A percentile compares a stretch with the other conserved stretches of the same genome.
These are phyloP conservation scores for Tylopilus vinaceipallidus DNA, from an alignment of 768 basidiomycete genomes.

Conservation along the genomic window DNA sequence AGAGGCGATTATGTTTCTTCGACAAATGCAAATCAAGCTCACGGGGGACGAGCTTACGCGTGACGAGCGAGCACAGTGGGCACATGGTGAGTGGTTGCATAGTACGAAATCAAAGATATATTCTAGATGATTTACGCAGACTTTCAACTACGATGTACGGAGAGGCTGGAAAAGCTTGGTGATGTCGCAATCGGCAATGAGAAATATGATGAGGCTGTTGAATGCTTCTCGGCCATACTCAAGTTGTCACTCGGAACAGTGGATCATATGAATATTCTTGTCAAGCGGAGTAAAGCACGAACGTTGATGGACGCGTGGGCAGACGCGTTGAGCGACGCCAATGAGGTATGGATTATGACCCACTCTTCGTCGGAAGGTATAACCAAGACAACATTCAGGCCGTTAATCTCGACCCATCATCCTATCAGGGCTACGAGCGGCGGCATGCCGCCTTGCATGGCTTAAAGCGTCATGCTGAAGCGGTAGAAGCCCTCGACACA, in stretches of 20 bases:
- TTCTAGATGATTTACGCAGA: not conserved
- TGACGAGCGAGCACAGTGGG: not conserved
- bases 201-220: not conserved
- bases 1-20: no score
- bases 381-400: not conserved
- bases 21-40: no score
- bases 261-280: not conserved
- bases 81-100: not conserved
- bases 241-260: not conserved
- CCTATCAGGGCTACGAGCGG: not conserved
- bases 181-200: not conserved
- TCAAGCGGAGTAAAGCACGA: slow-evolving; percentile 1
- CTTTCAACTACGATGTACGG: not conserved
- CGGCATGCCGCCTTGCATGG: slow-evolving; percentile 3
- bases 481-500: not conserved
- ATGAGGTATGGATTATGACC: not conserved
- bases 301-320: not conserved
- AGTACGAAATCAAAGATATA: not conserved
- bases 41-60: no score
- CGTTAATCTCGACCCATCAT: slow-evolving; percentile 4
- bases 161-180: not conserved
- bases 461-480: not conserved
- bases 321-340: not conserved
- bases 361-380: not conserved
- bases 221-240: not conserved